A percentile compares a stretch with the other conserved stretches of the same genome.
phyloP scores from a whole-genome alignment of 768 basidiomycete species.

The Phanerochaete carnosa region DNA sequence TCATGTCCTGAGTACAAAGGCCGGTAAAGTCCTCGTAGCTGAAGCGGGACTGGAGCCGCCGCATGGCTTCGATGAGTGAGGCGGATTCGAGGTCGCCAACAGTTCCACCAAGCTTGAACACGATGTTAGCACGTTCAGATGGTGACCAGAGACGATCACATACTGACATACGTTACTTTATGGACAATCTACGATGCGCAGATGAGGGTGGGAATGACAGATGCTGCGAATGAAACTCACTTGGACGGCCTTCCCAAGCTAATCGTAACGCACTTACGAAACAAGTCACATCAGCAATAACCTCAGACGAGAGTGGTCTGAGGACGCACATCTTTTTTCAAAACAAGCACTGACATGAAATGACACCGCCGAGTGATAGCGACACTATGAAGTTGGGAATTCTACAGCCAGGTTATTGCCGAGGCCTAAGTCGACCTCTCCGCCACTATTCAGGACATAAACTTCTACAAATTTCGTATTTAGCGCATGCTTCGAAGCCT shows the following conservation, averaged over 20 bases:
- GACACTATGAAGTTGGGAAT: slow-evolving; percentile 96
- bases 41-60: too few relatives aligned
- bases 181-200: slow-evolving; percentile 78
- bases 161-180: slow-evolving; percentile 93
- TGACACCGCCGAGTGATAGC: slow-evolving; percentile 91
- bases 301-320: not conserved
- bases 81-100: slow-evolving; percentile 98
- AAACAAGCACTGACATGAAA: slow-evolving; percentile 97
- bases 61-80: too few relatives aligned
- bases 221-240: slow-evolving; percentile 41
- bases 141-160: slow-evolving; percentile 13
- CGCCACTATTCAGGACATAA: slow-evolving; percentile 96
- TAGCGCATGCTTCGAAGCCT: not conserved
- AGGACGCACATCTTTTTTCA: slow-evolving; percentile 84
- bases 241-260: slow-evolving; percentile 96
- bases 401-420: slow-evolving; percentile 99
- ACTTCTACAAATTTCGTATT: slow-evolving; percentile 56
- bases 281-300: not conserved
- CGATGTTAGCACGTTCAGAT: too few relatives aligned
- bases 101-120: slow-evolving; percentile 88
- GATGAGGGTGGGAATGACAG: not conserved
- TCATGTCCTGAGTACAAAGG: too few relatives aligned
- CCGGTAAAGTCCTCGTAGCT: too few relatives aligned
- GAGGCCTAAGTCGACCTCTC: slow-evolving; percentile 95
- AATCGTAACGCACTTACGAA: slow-evolving; percentile 71